Percentiles rank a stretch among this genome's conserved stretches.
Conservation (phyloP, 768 basidiomycete genomes). For the Lentinula aciculospora region DNA sequence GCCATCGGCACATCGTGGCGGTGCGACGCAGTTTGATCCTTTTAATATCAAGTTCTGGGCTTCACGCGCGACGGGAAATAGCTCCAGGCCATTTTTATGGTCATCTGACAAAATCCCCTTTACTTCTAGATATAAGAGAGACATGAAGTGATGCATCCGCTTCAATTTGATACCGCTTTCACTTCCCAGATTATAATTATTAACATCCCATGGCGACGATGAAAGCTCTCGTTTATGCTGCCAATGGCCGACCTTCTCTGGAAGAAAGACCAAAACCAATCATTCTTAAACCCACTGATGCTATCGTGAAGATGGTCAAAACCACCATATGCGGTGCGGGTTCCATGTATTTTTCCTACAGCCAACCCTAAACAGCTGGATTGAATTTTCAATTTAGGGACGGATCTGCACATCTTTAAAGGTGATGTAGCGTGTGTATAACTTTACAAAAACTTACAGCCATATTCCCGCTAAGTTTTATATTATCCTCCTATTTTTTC, state of each 20-base stretch:
- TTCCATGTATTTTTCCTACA: background rate
- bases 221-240: slow-evolving; percentile 11
- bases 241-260: slow-evolving; percentile 5
- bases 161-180: too few relatives aligned
- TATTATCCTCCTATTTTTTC: background rate
- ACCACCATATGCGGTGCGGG: slow-evolving; percentile 16
- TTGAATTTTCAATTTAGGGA: slow-evolving; percentile 25
- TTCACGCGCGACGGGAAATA: too few relatives aligned
- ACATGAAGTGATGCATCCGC: background rate
- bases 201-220: slow-evolving; percentile 5
- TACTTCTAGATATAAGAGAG: too few relatives aligned
- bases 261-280: slow-evolving; percentile 14
- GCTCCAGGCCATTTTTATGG: too few relatives aligned
- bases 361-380: background rate
- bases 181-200: background rate
- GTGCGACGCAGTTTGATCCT: too few relatives aligned
- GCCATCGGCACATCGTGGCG: background rate
- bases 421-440: slow-evolving; percentile 16
- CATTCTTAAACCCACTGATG: slow-evolving; percentile 15
- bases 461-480: background rate
- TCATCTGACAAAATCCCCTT: too few relatives aligned
- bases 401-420: slow-evolving; percentile 29
- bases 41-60: too few relatives aligned
- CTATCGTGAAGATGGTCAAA: slow-evolving; percentile 15
- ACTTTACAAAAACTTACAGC: too few relatives aligned